phyloP scores from a whole-genome alignment of 495 filamentous ascomycete genomes.

The Halenospora varia region DNA sequence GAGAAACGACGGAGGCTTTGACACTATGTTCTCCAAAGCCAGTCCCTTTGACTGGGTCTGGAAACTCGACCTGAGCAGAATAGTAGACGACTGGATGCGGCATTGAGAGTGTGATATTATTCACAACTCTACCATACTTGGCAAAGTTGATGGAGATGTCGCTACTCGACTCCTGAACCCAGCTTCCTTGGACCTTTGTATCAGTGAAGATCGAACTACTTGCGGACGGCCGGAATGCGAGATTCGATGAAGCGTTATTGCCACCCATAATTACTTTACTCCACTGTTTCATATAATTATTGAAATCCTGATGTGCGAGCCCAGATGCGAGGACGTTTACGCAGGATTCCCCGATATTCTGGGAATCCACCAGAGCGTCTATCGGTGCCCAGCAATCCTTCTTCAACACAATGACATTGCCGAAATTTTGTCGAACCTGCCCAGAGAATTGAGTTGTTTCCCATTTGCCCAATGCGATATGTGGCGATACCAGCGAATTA shows the following conservation, averaged over 20 bases:
- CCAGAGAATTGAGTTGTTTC: slow-evolving; percentile 41
- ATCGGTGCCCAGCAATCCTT: slow-evolving; percentile 57
- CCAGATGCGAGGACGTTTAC: neutral
- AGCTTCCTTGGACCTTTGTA: slow-evolving; percentile 53
- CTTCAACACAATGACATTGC: slow-evolving; percentile 47
- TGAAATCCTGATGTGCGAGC: neutral
- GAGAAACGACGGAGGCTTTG: slow-evolving; percentile 56
- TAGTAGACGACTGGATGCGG: slow-evolving; percentile 60
- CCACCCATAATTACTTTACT: neutral
- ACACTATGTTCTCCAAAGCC: slow-evolving; percentile 62
- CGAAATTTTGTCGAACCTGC: slow-evolving; percentile 50
- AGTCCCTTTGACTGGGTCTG: slow-evolving; percentile 59
- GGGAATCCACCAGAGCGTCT: slow-evolving; percentile 28
- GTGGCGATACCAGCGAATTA: slow-evolving; percentile 62
- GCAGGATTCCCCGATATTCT: slow-evolving; percentile 44
- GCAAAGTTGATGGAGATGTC: slow-evolving; percentile 42
- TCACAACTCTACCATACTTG: slow-evolving; percentile 45
- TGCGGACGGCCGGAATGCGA: neutral
- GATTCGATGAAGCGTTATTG: neutral
- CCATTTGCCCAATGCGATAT: slow-evolving; percentile 45
- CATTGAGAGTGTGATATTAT: slow-evolving; percentile 70
- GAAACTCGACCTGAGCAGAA: slow-evolving; percentile 55
- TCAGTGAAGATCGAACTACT: slow-evolving; percentile 48
- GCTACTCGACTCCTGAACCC: slow-evolving; percentile 46
- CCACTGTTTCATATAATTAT: neutral